Base-by-base conservation (phyloP, 352 stramenopile species). In the Discostella stelligera region DNA sequence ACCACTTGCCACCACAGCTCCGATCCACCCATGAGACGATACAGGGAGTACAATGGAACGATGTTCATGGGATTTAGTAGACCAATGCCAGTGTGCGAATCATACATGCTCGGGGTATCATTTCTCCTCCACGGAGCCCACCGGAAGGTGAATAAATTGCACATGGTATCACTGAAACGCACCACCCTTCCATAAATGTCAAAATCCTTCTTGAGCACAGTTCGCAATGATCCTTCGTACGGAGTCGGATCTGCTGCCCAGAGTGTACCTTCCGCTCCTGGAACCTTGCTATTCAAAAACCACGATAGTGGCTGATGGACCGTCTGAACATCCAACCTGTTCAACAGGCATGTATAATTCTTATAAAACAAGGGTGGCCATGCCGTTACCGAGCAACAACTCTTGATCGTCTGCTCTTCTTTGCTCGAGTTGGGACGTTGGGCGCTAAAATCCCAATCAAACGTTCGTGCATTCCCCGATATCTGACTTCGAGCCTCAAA, bases 311-410 rank as follows among this genome's bases (percentile, higher is more conserved):
- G 80, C 50, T 83, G 74, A 62, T 83, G 70, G 16, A 82, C 68
- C 39, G 73, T 86, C 61, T 86, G 72, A 18, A 89, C 49, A 14
- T 68, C 56, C 61, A 89, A 66, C 52, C 82, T 56, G 11, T 82
- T 79, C 64, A 89, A 66, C 2, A 89, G 58, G 53, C 79, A 84
- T 13, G 77, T 88, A 66, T 89, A 89, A 71, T 89, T 89, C 61
- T 89, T 86, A 56, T 88, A 89, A 71, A 88, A 85, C 39, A 86
- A 32, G 7, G 79, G 74, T 30, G 83, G 83, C 83, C 83, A 89
- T 0, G 83, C 83, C 11, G 80, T 80, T 0, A 89, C 83, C 30
- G 72, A 80, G n/a, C 78, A 75, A 48, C 83, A 86, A 59, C 79
- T 86, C 65, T 89, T 85, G 18, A 89, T 80, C 3, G 30, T 73